These are phyloP conservation scores for Paecilomyces variotii DNA, from an alignment of 2,329 filamentous ascomycete species.

Conservation along the genomic window DNA sequence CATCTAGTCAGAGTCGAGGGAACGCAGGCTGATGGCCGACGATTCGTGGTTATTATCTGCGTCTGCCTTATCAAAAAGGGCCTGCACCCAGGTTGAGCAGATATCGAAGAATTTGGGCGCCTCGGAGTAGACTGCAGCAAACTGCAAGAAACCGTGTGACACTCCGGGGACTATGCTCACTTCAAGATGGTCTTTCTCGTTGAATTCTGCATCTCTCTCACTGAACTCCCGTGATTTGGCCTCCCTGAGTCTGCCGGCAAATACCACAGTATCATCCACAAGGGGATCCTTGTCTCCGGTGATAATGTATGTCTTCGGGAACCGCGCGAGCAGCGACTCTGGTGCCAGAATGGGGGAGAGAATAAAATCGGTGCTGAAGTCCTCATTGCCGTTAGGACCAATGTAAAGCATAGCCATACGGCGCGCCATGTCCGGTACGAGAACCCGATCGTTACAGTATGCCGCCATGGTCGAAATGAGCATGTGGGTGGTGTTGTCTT, in stretches of 20 bases:
- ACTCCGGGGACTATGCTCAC: conserved; percentile 81
- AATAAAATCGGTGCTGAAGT: conserved; percentile 65
- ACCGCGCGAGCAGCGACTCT: conserved; percentile 71
- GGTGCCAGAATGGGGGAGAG: conserved; percentile 86
- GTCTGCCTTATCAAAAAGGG: conserved; percentile 50
- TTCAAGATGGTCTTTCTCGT: conserved; percentile 69
- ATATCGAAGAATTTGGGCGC: conserved; percentile 81
- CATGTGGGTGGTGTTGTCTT: conserved; percentile 65
- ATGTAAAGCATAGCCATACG: conserved; percentile 98
- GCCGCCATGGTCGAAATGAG: conserved; percentile 96
- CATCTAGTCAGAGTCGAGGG: conserved; percentile 2
- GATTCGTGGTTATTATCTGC: conserved; percentile 7
- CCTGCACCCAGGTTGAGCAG: conserved; percentile 72
- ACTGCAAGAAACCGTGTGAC: conserved; percentile 89
- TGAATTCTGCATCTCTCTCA: conserved; percentile 50
- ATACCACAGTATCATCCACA: conserved; percentile 94
- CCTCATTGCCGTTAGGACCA: conserved; percentile 69
- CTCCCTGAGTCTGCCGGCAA: conserved; percentile 78
- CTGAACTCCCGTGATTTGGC: conserved; percentile 57
- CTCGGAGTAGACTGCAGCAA: conserved; percentile 78
- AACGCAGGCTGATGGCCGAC: conserved; percentile 9
- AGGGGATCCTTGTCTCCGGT: conserved; percentile 92
- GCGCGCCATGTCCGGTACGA: conserved; percentile 97
- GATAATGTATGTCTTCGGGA: conserved; percentile 89
- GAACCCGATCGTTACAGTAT: conserved; percentile 90